Evolutionary conservation across 768 basidiomycete species (phyloP).

Genomic region (Pisolithus tinctorius): DNA sequence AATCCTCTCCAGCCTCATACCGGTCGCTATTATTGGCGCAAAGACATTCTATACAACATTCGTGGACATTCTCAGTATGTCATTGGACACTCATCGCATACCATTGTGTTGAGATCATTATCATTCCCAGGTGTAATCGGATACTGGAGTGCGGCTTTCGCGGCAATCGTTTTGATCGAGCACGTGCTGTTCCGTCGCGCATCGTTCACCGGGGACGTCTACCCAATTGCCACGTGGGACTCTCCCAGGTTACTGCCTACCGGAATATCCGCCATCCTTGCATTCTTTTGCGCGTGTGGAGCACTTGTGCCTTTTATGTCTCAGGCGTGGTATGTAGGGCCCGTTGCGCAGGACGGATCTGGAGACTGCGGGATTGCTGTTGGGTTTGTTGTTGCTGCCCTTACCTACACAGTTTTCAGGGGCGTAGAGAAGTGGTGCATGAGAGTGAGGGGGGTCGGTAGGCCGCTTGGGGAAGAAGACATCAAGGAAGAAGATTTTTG

Average conservation of each 20-base stretch:
- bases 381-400: slow-evolving; percentile 27
- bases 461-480: background rate
- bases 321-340: slow-evolving; percentile 47
- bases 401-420: slow-evolving; percentile 27
- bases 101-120: background rate
- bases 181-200: slow-evolving; percentile 37
- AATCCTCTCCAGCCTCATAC: slow-evolving; percentile 31
- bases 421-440: slow-evolving; percentile 20
- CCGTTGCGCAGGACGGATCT: slow-evolving; percentile 36
- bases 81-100: slow-evolving; percentile 12
- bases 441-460: background rate
- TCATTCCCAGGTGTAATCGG: slow-evolving; percentile 32
- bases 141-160: slow-evolving; percentile 36
- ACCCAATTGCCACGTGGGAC: slow-evolving; percentile 35
- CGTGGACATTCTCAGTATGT: slow-evolving; percentile 34
- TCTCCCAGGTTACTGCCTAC: slow-evolving; percentile 30
- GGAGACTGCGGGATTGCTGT: slow-evolving; percentile 45
- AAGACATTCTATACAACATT: slow-evolving; percentile 39
- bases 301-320: slow-evolving; percentile 43
- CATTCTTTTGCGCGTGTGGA: slow-evolving; percentile 34
- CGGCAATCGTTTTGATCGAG: slow-evolving; percentile 35
- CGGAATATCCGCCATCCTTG: slow-evolving; percentile 34
- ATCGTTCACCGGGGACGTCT: slow-evolving; percentile 25
- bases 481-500: background rate
- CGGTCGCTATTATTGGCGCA: slow-evolving; percentile 42